Evolutionary conservation across 345 rosid species (phyloP).

Genomic region (Mallotus nudiflorus): DNA sequence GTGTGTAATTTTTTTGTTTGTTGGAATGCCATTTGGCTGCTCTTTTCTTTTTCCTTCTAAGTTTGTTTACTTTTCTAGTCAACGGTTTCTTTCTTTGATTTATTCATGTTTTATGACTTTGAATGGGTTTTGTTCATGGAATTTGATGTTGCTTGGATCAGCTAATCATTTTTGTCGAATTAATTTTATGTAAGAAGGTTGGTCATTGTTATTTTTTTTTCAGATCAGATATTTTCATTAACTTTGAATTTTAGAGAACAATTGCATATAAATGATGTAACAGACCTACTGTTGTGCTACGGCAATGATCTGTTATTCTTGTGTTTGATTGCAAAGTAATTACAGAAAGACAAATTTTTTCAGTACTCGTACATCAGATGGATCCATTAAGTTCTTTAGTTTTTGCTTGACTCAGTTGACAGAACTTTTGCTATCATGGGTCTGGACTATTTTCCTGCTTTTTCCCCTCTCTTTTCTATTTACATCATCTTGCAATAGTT

Average conservation of each 20-base stretch:
- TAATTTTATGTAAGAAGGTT: background rate
- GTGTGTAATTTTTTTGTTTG: background rate
- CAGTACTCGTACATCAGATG: background rate
- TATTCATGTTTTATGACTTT: background rate
- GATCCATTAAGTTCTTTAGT: background rate
- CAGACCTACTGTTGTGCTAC: background rate
- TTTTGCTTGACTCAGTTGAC: background rate
- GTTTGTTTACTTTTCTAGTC: background rate
- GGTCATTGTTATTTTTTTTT: background rate
- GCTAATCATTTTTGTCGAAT: background rate
- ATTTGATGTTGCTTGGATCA: background rate
- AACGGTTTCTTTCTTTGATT: background rate
- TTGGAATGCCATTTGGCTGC: background rate
- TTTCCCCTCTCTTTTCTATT: background rate
- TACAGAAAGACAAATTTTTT: background rate
- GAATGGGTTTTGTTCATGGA: background rate
- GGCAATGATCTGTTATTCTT: no score
- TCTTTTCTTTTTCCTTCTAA: background rate
- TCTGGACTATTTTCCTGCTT: background rate
- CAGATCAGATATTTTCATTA: background rate
- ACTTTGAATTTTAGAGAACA: background rate
- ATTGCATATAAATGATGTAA: background rate
- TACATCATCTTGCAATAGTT: background rate
- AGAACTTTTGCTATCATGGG: background rate
- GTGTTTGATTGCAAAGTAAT: background rate